Evolutionary conservation across 768 basidiomycete species (phyloP).

Genomic region (Daedaleopsis sinensis): DNA sequence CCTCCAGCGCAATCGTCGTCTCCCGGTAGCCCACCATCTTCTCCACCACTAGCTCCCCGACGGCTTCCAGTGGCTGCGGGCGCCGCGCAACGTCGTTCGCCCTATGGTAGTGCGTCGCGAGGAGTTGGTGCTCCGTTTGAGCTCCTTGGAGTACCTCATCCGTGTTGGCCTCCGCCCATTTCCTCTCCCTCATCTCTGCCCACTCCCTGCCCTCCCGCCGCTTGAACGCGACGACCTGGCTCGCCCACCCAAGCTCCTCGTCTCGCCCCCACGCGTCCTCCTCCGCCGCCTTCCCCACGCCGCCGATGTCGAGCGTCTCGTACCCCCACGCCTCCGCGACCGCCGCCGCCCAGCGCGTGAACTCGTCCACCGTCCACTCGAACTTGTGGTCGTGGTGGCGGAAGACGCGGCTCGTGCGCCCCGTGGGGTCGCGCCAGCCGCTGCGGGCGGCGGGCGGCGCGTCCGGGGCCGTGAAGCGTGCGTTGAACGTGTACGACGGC

Average conservation of each 20-base stretch:
- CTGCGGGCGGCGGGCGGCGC: conserved; percentile 37
- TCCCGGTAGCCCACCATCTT: conserved; percentile 61
- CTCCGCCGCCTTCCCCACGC: conserved; percentile 61
- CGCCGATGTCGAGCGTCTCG: conserved; percentile 51
- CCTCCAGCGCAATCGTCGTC: conserved; percentile 44
- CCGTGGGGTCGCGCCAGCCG: conserved; percentile 76
- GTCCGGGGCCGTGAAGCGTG: conserved; percentile 64
- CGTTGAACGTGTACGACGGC: conserved; percentile 84
- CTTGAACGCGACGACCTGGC: conserved; percentile 66
- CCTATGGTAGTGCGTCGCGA: conserved; percentile 51
- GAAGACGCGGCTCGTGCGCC: conserved; percentile 73
- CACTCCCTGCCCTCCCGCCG: conserved; percentile 42
- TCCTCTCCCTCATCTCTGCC: conserved; percentile 28
- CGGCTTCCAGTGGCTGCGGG: conserved; percentile 46
- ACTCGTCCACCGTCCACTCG: conserved; percentile 85
- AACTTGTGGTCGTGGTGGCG: conserved; percentile 87
- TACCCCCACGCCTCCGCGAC: conserved; percentile 75
- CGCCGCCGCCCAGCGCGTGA: conserved; percentile 58
- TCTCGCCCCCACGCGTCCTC: conserved; percentile 77
- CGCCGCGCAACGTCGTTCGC: conserved; percentile 51
- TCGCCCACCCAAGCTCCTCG: conserved; percentile 63
- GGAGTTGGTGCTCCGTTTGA: conserved; percentile 43
- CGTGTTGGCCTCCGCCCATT: conserved; percentile 28
- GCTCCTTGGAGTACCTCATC: conserved; percentile 9
- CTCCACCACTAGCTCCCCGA: conserved; percentile 50